Evolutionary conservation across 139 green algal genomes (phyloP).

Genomic region (Dunaliella primolecta): DNA sequence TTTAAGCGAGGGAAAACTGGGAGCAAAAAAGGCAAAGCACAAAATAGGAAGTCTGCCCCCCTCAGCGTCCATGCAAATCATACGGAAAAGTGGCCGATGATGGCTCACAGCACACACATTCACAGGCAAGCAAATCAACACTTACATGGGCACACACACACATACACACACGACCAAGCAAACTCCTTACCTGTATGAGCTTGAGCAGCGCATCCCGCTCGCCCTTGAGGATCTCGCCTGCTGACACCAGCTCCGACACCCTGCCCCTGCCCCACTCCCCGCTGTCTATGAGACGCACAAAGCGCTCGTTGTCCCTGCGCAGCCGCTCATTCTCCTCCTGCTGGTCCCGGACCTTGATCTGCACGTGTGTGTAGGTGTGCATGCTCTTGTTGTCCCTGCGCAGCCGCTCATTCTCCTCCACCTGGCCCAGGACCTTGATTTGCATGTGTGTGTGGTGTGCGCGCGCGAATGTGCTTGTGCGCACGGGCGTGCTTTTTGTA

Average conservation of each 20-base stretch:
- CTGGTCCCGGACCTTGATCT: slow-evolving; percentile 43
- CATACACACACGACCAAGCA: background rate
- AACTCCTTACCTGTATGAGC: slow-evolving; percentile 53
- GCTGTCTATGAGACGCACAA: slow-evolving; percentile 83
- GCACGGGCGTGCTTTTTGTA: no score
- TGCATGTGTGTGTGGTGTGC: no score
- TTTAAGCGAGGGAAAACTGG: no score
- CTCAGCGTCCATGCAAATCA: no score
- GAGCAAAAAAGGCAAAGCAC: no score
- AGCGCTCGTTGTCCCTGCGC: slow-evolving; percentile 79
- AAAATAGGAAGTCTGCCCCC: no score
- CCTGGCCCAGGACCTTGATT: slow-evolving; percentile 38
- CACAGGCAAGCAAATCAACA: background rate
- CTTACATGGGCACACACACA: background rate
- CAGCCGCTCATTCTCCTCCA: slow-evolving; percentile 75
- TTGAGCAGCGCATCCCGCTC: slow-evolving; percentile 79
- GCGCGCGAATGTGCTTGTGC: no score
- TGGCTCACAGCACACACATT: background rate
- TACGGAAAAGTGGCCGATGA: no score
- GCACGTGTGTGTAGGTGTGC: background rate
- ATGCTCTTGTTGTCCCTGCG: slow-evolving; percentile 81
- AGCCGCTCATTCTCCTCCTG: slow-evolving; percentile 75
- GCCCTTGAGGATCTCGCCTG: slow-evolving; percentile 66
- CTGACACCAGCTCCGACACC: slow-evolving; percentile 52
- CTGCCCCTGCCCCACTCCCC: slow-evolving; percentile 80